Evolutionary conservation across 768 basidiomycete species (phyloP).

Genomic region (Tricholoma terreum): DNA sequence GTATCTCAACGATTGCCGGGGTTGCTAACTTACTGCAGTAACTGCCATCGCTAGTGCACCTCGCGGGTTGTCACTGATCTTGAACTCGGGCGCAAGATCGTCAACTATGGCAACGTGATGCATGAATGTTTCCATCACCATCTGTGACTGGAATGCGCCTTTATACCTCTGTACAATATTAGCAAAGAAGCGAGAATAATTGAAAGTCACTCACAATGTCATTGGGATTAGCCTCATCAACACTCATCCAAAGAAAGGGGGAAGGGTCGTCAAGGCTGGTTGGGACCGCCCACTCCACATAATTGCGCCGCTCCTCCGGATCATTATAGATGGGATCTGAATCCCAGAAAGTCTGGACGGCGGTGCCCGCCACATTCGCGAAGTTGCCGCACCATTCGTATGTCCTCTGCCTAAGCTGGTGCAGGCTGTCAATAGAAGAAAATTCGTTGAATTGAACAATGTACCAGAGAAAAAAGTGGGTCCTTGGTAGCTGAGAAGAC

Average conservation of each 20-base stretch:
- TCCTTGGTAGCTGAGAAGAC: not conserved
- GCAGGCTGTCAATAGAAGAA: not conserved
- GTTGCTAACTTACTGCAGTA: too few species aligned
- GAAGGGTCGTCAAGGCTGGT: not conserved
- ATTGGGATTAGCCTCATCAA: slow-evolving; percentile 2
- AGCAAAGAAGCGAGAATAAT: slow-evolving; percentile 1
- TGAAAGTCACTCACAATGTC: slow-evolving; percentile 1
- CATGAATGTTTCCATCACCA: slow-evolving; percentile 1
- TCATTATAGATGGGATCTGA: not conserved
- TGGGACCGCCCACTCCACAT: slow-evolving; percentile 4
- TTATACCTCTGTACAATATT: slow-evolving; percentile 2
- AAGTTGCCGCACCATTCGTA: slow-evolving; percentile 2
- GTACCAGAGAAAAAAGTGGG: slow-evolving; percentile 1
- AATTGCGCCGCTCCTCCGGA: not conserved
- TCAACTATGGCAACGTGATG: not conserved
- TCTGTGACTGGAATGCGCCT: slow-evolving; percentile 1
- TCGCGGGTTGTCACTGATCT: not conserved
- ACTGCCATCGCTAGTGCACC: too few species aligned
- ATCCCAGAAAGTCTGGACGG: slow-evolving; percentile 3
- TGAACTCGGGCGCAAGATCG: not conserved
- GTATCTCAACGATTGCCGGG: too few species aligned
- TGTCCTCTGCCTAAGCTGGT: slow-evolving; percentile 3
- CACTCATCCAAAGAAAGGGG: slow-evolving; percentile 1
- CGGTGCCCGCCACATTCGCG: not conserved
- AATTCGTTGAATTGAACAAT: not conserved